Percentiles rank a stretch among this genome's conserved stretches.
These are phyloP conservation scores for Lachancea mirantina DNA, from an alignment of 805 yeast species.

Conservation along the genomic window DNA sequence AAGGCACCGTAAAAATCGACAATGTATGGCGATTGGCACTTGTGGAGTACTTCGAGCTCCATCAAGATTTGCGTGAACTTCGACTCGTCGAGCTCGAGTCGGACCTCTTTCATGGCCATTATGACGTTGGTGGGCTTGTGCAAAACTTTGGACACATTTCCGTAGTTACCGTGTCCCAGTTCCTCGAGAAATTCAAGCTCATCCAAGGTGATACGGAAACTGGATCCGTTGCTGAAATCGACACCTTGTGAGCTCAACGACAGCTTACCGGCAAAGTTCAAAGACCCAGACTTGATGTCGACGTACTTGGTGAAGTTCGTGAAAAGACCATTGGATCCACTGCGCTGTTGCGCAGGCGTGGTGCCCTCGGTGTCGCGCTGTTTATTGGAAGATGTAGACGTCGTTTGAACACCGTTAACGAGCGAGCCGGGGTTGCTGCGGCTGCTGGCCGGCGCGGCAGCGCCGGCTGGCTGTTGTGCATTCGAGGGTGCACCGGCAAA, in stretches of 20 bases:
- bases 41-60: constrained; percentile 92
- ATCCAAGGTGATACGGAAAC: constrained; percentile 78
- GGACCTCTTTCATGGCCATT: constrained; percentile 97
- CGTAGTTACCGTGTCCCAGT: constrained; percentile 93
- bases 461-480: constrained; percentile 10
- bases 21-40: constrained; percentile 82
- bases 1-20: constrained; percentile 97
- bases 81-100: constrained; percentile 88
- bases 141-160: constrained; percentile 86
- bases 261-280: constrained; percentile 90
- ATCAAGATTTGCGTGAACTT: constrained; percentile 89
- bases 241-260: constrained; percentile 88
- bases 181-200: constrained; percentile 80
- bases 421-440: constrained; percentile 27
- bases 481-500: constrained; percentile 26
- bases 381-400: constrained; percentile 29
- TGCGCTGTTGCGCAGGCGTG: constrained; percentile 14
- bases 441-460: constrained; percentile 15
- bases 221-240: constrained; percentile 81
- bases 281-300: constrained; percentile 85
- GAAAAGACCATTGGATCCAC: constrained; percentile 47
- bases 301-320: constrained; percentile 80
- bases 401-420: constrained; percentile 25
- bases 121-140: constrained; percentile 87
- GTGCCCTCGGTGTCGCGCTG: constrained; percentile 27